Evolutionary conservation across 495 filamentous ascomycete species (phyloP).

Genomic region (Aspergillus wentii): DNA sequence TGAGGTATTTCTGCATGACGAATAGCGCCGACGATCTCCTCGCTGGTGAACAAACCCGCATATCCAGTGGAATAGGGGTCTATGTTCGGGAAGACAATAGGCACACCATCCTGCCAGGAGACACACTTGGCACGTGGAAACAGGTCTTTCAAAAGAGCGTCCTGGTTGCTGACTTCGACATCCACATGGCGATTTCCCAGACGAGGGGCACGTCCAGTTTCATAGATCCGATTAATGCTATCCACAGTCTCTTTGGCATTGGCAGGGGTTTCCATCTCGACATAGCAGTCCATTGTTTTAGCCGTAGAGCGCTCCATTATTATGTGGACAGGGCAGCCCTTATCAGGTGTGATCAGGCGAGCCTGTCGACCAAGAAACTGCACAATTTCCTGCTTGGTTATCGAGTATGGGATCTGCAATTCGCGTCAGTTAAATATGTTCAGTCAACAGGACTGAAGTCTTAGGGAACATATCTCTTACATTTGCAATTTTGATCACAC

Average conservation of each 20-base stretch:
- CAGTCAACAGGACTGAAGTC: slow-evolving; percentile 3
- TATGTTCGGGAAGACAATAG: slow-evolving; percentile 31
- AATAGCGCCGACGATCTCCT: slow-evolving; percentile 63
- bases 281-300: slow-evolving; percentile 74
- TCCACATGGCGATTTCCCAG: slow-evolving; percentile 64
- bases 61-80: slow-evolving; percentile 62
- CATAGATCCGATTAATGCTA: slow-evolving; percentile 34
- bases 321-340: slow-evolving; percentile 65
- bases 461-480: slow-evolving; percentile 35
- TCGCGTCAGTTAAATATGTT: slow-evolving; percentile 6
- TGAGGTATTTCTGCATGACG: slow-evolving; percentile 65
- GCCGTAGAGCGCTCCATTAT: slow-evolving; percentile 76
- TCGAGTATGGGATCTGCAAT: slow-evolving; percentile 61
- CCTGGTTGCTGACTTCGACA: slow-evolving; percentile 55
- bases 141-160: slow-evolving; percentile 56
- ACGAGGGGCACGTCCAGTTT: slow-evolving; percentile 44
- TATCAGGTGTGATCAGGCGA: slow-evolving; percentile 46
- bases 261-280: slow-evolving; percentile 54
- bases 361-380: slow-evolving; percentile 68
- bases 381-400: slow-evolving; percentile 61
- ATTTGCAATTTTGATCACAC: slow-evolving; percentile 45
- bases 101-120: slow-evolving; percentile 48
- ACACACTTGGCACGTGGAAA: slow-evolving; percentile 66
- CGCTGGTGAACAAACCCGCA: slow-evolving; percentile 61
- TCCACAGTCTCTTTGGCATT: slow-evolving; percentile 47